A percentile compares a stretch with the other conserved stretches of the same genome.
Conservation (phyloP, 129 eudicot genomes). For the Flaveria trinervia region DNA sequence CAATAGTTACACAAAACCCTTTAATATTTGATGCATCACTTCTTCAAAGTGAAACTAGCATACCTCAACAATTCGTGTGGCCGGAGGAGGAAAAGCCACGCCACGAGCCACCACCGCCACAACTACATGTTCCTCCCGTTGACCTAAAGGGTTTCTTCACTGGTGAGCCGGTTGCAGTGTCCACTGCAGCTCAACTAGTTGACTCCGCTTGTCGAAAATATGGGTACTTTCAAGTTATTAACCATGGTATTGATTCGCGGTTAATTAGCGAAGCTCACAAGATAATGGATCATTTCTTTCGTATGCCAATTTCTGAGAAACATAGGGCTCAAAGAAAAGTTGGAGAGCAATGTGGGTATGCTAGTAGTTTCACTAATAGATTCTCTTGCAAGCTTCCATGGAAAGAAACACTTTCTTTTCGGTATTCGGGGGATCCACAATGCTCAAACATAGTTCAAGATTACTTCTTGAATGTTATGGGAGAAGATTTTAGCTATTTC, state of each 20-base stretch:
- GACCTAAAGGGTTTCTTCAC: conserved; percentile 61
- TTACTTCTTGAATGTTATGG: conserved; percentile 55
- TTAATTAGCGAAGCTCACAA: conserved; percentile 61
- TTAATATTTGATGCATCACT: conserved; percentile 54
- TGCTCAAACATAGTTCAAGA: conserved; percentile 39
- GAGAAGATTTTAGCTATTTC: conserved; percentile 52
- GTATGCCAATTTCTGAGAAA: conserved; percentile 56
- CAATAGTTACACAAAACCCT: conserved; percentile 22
- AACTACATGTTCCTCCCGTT: conserved; percentile 57
- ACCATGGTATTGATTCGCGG: conserved; percentile 62
- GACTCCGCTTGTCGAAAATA: conserved; percentile 64
- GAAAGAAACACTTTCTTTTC: conserved; percentile 48
- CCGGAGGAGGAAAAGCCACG: conserved; percentile 72
- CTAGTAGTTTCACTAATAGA: conserved; percentile 75
- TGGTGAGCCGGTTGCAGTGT: conserved; percentile 48
- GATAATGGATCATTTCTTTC: conserved; percentile 52
- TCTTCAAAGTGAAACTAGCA: conserved; percentile 47
- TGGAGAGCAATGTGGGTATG: conserved; percentile 76
- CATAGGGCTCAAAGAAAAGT: conserved; percentile 48
- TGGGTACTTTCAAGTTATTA: conserved; percentile 68
- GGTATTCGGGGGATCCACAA: conserved; percentile 42
- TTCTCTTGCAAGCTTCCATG: conserved; percentile 60
- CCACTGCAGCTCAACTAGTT: conserved; percentile 44
- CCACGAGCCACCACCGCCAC: conserved; percentile 41
- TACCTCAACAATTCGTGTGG: conserved; percentile 82